Percentiles rank a stretch among this genome's conserved stretches.
Evolutionary conservation across 768 basidiomycete species (phyloP).

Genomic region (Leccinum incarnatum): DNA sequence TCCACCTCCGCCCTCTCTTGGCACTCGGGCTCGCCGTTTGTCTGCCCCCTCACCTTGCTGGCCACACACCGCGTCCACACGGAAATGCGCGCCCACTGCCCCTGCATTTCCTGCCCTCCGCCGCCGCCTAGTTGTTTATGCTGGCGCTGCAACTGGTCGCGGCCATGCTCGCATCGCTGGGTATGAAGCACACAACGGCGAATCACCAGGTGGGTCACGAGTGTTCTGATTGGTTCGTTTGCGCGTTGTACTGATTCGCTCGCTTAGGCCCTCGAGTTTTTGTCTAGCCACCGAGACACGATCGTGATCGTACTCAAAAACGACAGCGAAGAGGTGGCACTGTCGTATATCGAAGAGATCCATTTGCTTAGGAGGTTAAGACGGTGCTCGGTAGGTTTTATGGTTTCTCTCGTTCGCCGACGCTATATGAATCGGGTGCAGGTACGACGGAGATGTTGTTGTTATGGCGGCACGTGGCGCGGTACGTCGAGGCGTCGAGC

Average conservation of each 20-base stretch:
- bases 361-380: conserved; percentile 38
- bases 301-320: conserved; percentile 80
- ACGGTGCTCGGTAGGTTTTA: conserved; percentile 49
- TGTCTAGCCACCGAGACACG: conserved; percentile 80
- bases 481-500: conserved; percentile 45
- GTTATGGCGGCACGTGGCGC: conserved; percentile 75
- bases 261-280: conserved; percentile 53
- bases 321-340: conserved; percentile 44
- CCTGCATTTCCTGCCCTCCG: no score
- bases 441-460: conserved; percentile 78
- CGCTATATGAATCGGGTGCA: conserved; percentile 20
- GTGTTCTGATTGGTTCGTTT: no score
- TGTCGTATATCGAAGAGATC: no score
- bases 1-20: no score
- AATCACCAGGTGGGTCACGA: conserved; percentile 47
- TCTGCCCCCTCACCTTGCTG: no score
- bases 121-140: no score
- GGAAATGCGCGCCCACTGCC: no score
- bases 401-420: background rate
- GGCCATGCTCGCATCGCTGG: no score
- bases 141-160: no score
- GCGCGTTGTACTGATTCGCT: background rate
- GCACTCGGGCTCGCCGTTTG: no score
- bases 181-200: no score
- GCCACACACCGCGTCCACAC: no score